A percentile compares a stretch with the other conserved stretches of the same genome.
Evolutionary conservation across 257 asterid genomes (phyloP).

Genomic region (Rubia yunnanensis): DNA sequence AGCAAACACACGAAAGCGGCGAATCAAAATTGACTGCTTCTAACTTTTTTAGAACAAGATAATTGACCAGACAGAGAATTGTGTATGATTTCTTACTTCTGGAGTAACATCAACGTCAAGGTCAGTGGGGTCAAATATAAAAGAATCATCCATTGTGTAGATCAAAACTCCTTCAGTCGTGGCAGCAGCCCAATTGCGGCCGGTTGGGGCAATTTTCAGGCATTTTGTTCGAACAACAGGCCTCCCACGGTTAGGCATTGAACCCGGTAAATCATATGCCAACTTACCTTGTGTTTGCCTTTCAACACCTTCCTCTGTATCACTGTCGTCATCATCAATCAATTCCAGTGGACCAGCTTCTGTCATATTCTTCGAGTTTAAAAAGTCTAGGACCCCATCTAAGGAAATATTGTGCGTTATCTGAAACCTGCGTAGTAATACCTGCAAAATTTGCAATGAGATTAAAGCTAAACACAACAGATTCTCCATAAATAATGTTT

Average conservation of each 20-base stretch:
- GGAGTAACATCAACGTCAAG: slow-evolving; percentile 97
- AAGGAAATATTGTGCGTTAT: slow-evolving; percentile 75
- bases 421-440: slow-evolving; percentile 79
- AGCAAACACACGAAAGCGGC: not conserved
- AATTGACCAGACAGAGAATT: not conserved
- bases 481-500: not conserved
- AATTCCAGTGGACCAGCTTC: slow-evolving; percentile 88
- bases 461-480: not conserved
- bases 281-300: slow-evolving; percentile 54
- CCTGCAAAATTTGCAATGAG: slow-evolving; percentile 31
- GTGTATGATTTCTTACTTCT: slow-evolving; percentile 44
- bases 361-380: slow-evolving; percentile 91
- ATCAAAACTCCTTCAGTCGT: slow-evolving; percentile 92
- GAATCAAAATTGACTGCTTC: too few relatives aligned
- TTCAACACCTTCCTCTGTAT: slow-evolving; percentile 80
- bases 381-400: slow-evolving; percentile 90
- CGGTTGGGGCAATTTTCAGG: slow-evolving; percentile 93
- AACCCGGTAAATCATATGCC: slow-evolving; percentile 85
- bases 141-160: slow-evolving; percentile 86
- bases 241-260: slow-evolving; percentile 85
- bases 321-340: slow-evolving; percentile 81
- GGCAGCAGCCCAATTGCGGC: slow-evolving; percentile 98
- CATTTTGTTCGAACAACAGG: slow-evolving; percentile 78
- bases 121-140: slow-evolving; percentile 96
- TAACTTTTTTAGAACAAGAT: too few relatives aligned